phyloP scores from a whole-genome alignment of 768 basidiomycete species.

The Amanita rimosa region DNA sequence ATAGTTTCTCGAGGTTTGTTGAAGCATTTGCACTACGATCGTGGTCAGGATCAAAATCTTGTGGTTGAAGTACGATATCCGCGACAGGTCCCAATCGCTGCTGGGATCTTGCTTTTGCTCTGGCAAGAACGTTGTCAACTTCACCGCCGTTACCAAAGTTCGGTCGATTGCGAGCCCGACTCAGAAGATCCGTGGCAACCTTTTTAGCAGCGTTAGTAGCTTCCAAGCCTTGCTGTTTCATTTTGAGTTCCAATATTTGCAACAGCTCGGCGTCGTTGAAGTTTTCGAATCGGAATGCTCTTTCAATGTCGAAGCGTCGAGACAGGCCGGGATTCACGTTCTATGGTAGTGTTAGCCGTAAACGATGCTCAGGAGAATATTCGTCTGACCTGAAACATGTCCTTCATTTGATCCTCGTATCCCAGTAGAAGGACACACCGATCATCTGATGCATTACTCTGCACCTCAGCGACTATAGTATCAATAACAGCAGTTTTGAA shows the following conservation, averaged over 20 bases:
- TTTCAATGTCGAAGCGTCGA: slow-evolving; percentile 57
- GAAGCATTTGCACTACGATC: slow-evolving; percentile 37
- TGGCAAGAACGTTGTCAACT: slow-evolving; percentile 46
- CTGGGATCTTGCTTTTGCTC: slow-evolving; percentile 38
- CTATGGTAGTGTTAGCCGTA: slow-evolving; percentile 19
- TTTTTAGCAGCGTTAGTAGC: slow-evolving; percentile 47
- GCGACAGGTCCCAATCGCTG: slow-evolving; percentile 19
- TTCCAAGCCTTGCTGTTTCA: slow-evolving; percentile 42
- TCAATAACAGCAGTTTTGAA: slow-evolving; percentile 65
- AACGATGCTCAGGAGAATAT: not conserved
- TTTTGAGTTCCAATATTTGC: slow-evolving; percentile 41
- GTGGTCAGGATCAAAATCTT: slow-evolving; percentile 58
- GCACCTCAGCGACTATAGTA: slow-evolving; percentile 65
- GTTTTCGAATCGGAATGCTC: slow-evolving; percentile 61
- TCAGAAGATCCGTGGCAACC: slow-evolving; percentile 40
- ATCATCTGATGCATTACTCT: slow-evolving; percentile 59
- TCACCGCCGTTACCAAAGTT: slow-evolving; percentile 60
- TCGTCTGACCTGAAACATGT: slow-evolving; percentile 56
- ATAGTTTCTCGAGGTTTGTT: slow-evolving; percentile 40
- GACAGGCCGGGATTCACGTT: slow-evolving; percentile 61
- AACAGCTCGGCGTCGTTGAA: slow-evolving; percentile 43
- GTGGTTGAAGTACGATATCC: slow-evolving; percentile 40
- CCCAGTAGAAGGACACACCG: slow-evolving; percentile 56
- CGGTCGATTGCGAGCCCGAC: slow-evolving; percentile 31
- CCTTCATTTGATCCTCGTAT: slow-evolving; percentile 54